phyloP scores from a whole-genome alignment of 768 basidiomycete species.

The Pilatotrama ljubarskyi region DNA sequence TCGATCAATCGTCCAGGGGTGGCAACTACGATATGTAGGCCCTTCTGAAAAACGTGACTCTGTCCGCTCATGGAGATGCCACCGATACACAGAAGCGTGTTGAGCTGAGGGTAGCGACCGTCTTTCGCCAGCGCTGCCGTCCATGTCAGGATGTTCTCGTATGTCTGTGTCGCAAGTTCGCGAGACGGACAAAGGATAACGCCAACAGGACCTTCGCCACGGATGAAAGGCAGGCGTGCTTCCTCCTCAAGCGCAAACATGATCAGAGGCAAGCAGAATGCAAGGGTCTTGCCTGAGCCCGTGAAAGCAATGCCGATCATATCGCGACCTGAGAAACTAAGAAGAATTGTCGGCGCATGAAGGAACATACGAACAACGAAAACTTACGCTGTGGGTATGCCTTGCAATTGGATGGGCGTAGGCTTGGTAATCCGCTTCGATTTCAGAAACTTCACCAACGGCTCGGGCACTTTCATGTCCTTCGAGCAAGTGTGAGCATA shows the following conservation, averaged over 20 bases:
- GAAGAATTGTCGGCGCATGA: constrained; percentile 7
- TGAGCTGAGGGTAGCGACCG: constrained; percentile 80
- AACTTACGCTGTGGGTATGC: constrained; percentile 89
- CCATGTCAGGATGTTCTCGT: constrained; percentile 91
- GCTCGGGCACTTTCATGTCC: constrained; percentile 98
- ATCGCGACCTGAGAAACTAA: constrained; percentile 90
- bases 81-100: constrained; percentile 91
- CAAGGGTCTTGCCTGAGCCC: constrained; percentile 97
- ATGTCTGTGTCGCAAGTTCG: constrained; percentile 95
- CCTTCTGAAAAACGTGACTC: constrained; percentile 84
- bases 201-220: constrained; percentile 97
- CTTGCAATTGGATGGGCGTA: constrained; percentile 96
- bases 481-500: constrained; percentile 32
- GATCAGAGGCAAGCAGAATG: constrained; percentile 95
- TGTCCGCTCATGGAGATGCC: constrained; percentile 99
- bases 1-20: constrained; percentile 97
- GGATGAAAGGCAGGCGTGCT: constrained; percentile 80
- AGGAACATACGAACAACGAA: neutral
- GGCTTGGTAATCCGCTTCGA: constrained; percentile 83
- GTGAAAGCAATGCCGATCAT: constrained; percentile 99
- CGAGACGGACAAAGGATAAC: constrained; percentile 95
- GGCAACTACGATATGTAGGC: constrained; percentile 93
- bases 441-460: constrained; percentile 80
- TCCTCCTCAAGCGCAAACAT: constrained; percentile 97
- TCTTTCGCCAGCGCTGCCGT: constrained; percentile 77